Conservation (phyloP, 257 asterid species). For the Capsicum baccatum region DNA sequence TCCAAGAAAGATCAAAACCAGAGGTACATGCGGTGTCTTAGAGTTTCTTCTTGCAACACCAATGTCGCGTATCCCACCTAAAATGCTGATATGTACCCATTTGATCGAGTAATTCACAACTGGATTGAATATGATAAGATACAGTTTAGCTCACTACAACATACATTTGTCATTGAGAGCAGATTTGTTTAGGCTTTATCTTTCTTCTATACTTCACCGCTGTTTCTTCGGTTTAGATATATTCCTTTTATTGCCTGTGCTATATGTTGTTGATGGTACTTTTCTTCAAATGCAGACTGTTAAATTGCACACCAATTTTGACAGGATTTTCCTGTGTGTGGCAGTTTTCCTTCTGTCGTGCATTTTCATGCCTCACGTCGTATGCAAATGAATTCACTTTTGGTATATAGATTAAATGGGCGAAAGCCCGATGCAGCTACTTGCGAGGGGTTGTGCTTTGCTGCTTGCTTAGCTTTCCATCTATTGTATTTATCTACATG, state of each 20-base stretch:
- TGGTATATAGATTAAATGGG: too few relatives aligned
- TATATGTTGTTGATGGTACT: not conserved
- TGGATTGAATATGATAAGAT: not conserved
- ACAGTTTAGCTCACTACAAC: not conserved
- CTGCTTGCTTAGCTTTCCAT: too few relatives aligned
- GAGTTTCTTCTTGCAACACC: not conserved
- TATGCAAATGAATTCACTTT: too few relatives aligned
- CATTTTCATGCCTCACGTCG: not conserved
- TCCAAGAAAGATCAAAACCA: not conserved
- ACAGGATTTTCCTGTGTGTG: not conserved
- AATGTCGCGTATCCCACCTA: not conserved
- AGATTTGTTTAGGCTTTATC: not conserved
- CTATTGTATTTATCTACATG: too few relatives aligned
- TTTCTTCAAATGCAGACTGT: not conserved
- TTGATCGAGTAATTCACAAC: not conserved
- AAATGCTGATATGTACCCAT: not conserved
- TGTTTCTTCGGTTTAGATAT: not conserved
- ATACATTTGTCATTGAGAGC: not conserved
- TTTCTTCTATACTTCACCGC: not conserved
- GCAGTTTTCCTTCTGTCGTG: not conserved
- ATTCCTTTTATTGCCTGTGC: not conserved
- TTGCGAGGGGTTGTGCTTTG: too few relatives aligned
- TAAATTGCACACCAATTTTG: not conserved
- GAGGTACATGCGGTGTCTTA: not conserved
- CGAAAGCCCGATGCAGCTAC: too few relatives aligned